Evolutionary conservation across 805 yeast genomes (phyloP), one percentile per base, ranked within the genome.

Genomic region (Metschnikowia lunata): DNA sequence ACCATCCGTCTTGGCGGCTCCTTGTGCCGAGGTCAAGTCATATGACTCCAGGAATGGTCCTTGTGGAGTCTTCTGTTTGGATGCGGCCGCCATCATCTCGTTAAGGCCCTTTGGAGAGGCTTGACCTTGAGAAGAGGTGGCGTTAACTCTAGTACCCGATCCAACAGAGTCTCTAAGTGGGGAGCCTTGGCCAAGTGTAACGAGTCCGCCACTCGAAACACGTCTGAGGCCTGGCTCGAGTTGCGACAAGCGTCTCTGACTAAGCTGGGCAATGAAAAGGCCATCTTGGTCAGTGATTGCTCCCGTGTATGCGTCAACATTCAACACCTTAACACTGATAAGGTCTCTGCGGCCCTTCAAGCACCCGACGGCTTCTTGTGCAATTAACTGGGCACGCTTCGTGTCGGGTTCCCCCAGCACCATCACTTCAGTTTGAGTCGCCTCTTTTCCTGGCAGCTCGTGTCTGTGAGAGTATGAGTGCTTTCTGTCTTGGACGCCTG

Each of bases 271-370:
- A 34, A 49, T 32, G n/a, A 49, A 46, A 23, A 37, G 49, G 34
- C 63, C 66, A 14, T 51, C 50, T 40, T 63, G 66, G 45, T 65
- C 64, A 26, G 58, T 50, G 13, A 65, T 60, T 12, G 51, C 44
- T 8, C 71, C 71, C 15, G 63, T 54, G 14, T 36, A 36, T 12
- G 65, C 66, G 46, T 67, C 63, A 18, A 66, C 61, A 39, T 43
- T 57, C 39, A 66, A 49, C 39, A 59, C 63, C 43, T 55, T 52
- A 26, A 56, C 57, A 11, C 47, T 42, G 30, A 63, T 46, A 1
- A 57, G 40, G 29, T 56, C 59, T 9, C 62, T 60, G 14, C 56
- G 51, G 12, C 52, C 49, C 38, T 58, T 55, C 35, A 66, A 54
- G 27, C 48, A 40, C 4, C 41, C 45, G 8, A 64, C 64, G 4